phyloP scores from a whole-genome alignment of 2,329 filamentous ascomycete species.

The Sclerotinia spermophila region DNA sequence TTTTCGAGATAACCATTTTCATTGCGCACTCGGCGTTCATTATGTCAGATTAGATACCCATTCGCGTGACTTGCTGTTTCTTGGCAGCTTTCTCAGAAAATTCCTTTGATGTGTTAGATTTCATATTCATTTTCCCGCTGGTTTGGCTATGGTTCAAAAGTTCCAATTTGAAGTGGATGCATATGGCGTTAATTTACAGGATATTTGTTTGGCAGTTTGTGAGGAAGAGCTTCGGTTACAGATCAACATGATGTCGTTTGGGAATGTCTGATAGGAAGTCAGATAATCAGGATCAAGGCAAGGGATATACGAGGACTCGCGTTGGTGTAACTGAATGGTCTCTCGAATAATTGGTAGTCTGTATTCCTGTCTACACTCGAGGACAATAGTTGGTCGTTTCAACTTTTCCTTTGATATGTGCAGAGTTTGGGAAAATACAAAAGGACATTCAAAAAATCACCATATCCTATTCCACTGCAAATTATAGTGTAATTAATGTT shows the following conservation, averaged over 20 bases:
- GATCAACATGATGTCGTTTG: background rate
- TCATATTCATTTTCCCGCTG: background rate
- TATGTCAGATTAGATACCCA: constrained; percentile 2
- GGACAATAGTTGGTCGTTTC: background rate
- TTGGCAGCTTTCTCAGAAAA: background rate
- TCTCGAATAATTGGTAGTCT: background rate
- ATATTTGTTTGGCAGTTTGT: background rate
- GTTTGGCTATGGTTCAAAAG: background rate
- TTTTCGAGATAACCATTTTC: background rate
- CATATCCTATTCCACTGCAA: background rate
- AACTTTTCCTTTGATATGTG: background rate
- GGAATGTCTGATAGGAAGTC: background rate
- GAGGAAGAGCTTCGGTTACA: background rate
- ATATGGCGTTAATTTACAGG: constrained; percentile 11
- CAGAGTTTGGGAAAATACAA: background rate
- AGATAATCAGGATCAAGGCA: background rate
- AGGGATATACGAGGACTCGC: too few species aligned
- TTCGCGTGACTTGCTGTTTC: background rate
- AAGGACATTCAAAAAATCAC: background rate
- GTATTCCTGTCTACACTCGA: background rate
- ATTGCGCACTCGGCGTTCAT: background rate
- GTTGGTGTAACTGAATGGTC: background rate
- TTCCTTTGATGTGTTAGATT: background rate
- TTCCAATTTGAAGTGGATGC: constrained; percentile 23
- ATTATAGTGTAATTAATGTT: background rate